Percentiles rank a stretch among this genome's conserved stretches.
These are phyloP conservation scores for Testicularia cyperi DNA, from an alignment of 1,284 basidiomycete genomes.

Conservation along the genomic window DNA sequence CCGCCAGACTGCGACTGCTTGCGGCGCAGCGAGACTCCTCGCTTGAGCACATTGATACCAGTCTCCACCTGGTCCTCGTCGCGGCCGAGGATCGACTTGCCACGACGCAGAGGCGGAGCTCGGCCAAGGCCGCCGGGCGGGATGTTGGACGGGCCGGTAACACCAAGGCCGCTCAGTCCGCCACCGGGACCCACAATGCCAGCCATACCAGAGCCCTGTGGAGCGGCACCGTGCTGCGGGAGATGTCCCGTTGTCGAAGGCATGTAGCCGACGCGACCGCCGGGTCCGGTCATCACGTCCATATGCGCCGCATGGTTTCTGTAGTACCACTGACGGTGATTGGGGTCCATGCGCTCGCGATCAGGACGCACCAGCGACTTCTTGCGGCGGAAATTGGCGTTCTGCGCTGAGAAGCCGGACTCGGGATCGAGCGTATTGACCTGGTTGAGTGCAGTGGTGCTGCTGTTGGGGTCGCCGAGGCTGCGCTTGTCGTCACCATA, in stretches of 20 bases:
- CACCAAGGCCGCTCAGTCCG: slow-evolving; percentile 57
- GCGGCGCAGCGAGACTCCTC: slow-evolving; percentile 55
- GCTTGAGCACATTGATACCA: slow-evolving; percentile 59
- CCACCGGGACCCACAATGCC: slow-evolving; percentile 54
- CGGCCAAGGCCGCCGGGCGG: slow-evolving; percentile 49
- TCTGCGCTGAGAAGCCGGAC: slow-evolving; percentile 42
- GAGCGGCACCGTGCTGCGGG: slow-evolving; percentile 57
- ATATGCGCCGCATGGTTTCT: slow-evolving; percentile 82
- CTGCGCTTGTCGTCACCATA: slow-evolving; percentile 40
- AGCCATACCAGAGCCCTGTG: slow-evolving; percentile 37
- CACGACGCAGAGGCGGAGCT: slow-evolving; percentile 48
- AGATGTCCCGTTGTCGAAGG: slow-evolving; percentile 58
- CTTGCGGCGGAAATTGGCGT: slow-evolving; percentile 69
- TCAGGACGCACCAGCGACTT: slow-evolving; percentile 92
- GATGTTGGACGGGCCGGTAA: slow-evolving; percentile 39
- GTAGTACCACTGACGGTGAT: slow-evolving; percentile 93
- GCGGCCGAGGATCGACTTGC: slow-evolving; percentile 58
- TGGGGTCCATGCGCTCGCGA: slow-evolving; percentile 92
- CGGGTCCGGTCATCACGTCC: slow-evolving; percentile 58
- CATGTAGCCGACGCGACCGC: slow-evolving; percentile 52
- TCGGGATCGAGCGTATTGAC: slow-evolving; percentile 48
- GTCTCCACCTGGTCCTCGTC: slow-evolving; percentile 59
- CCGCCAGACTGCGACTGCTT: slow-evolving; percentile 34
- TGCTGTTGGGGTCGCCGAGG: slow-evolving; percentile 33
- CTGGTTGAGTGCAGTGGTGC: slow-evolving; percentile 28